These are phyloP conservation scores for Fraxinus angustifolia DNA, from an alignment of 305 asterid species.

Conservation along the genomic window DNA sequence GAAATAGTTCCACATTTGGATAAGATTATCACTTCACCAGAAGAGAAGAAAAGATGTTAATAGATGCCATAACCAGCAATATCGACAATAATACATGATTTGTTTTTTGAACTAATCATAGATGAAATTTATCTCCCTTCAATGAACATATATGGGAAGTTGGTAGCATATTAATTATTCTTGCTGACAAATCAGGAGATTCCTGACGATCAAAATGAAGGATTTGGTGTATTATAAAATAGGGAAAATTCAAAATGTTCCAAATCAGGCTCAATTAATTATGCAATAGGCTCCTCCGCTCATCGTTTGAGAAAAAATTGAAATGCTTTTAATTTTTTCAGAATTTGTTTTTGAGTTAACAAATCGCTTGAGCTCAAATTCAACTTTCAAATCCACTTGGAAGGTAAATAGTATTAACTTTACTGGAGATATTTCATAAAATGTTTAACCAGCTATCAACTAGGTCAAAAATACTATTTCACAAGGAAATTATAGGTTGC, in stretches of 20 bases:
- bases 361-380: neutral
- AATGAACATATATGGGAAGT: neutral
- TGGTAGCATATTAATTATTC: neutral
- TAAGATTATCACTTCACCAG: neutral
- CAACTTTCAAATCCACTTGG: neutral
- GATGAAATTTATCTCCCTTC: neutral
- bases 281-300: neutral
- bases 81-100: neutral
- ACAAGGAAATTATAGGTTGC: neutral
- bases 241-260: neutral
- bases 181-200: neutral
- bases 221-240: neutral
- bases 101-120: neutral
- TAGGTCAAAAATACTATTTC: neutral
- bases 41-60: neutral
- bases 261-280: neutral
- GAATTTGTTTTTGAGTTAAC: neutral
- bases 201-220: neutral
- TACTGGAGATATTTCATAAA: neutral
- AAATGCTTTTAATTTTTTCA: neutral
- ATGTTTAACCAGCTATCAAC: neutral
- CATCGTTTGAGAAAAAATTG: neutral
- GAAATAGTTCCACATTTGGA: conserved; percentile 24
- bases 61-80: neutral
- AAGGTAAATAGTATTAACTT: neutral